These are phyloP conservation scores for Xenoacremonium recifei DNA, from an alignment of 2,329 filamentous ascomycete genomes.

Conservation along the genomic window DNA sequence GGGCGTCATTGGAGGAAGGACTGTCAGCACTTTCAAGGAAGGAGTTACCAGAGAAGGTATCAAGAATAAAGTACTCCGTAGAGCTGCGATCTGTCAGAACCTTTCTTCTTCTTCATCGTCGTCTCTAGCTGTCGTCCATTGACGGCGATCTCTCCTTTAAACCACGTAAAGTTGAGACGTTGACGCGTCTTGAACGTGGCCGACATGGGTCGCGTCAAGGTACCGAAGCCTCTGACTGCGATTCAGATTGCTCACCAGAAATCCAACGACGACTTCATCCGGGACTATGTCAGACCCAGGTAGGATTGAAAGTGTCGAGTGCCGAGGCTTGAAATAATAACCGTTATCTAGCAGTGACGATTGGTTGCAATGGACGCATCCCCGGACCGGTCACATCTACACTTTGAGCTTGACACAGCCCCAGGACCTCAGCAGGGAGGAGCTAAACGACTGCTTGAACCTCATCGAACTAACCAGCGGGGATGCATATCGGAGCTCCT, in stretches of 20 bases:
- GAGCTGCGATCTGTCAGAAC: too few species aligned
- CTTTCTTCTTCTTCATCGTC: too few species aligned
- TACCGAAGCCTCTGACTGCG: conserved; percentile 20
- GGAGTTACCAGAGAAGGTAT: too few species aligned
- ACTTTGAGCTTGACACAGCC: conserved; percentile 43
- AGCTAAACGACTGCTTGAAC: conserved; percentile 52
- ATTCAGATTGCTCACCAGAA: conserved; percentile 50
- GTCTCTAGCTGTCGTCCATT: too few species aligned
- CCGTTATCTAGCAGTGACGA: conserved; percentile 14
- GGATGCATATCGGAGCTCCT: conserved; percentile 61
- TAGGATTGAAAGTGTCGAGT: conserved; percentile 25
- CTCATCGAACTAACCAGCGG: conserved; percentile 64
- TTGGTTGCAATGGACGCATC: conserved; percentile 51
- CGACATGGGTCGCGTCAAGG: conserved; percentile 4
- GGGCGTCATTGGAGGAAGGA: not conserved
- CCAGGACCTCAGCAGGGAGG: conserved; percentile 35
- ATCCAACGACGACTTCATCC: conserved; percentile 46
- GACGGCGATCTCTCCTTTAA: too few species aligned
- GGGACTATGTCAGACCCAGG: conserved; percentile 47
- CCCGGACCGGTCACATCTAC: conserved; percentile 40
- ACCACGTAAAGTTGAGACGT: too few species aligned
- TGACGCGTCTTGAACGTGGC: too few species aligned
- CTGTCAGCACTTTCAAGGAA: too few species aligned
- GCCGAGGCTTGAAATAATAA: not conserved
- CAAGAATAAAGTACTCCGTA: too few species aligned